A percentile compares a stretch with the other conserved stretches of the same genome.
Evolutionary conservation across 2,329 filamentous ascomycete species (phyloP).

Genomic region (Phaeosphaeriaceae sp.): DNA sequence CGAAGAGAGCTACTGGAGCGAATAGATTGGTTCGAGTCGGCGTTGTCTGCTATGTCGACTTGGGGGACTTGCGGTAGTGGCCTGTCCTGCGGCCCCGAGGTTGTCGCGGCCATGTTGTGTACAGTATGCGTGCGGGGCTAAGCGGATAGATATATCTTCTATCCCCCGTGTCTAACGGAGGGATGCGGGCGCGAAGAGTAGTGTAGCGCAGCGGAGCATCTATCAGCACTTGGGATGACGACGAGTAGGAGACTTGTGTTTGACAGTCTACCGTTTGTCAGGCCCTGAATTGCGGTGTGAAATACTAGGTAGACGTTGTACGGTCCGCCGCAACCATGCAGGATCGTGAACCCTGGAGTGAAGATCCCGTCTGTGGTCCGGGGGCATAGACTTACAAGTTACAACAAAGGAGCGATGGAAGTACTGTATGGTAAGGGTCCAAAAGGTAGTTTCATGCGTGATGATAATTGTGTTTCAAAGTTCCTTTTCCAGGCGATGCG

Average conservation of each 20-base stretch:
- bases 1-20: constrained; percentile 32
- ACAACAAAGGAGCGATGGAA: constrained; percentile 12
- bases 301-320: constrained; percentile 8
- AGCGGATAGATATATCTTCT: neutral
- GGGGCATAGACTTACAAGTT: constrained; percentile 26
- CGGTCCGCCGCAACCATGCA: constrained; percentile 17
- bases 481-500: constrained; percentile 1
- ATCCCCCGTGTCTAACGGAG: neutral
- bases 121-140: neutral
- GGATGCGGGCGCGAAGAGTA: neutral
- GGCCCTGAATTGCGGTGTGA: constrained; percentile 17
- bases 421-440: constrained; percentile 6
- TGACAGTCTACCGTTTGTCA: constrained; percentile 16
- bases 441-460: constrained; percentile 1
- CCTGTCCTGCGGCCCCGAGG: constrained; percentile 27
- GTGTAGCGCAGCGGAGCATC: neutral
- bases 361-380: constrained; percentile 15
- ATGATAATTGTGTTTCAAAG: constrained; percentile 1
- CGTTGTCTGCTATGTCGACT: constrained; percentile 13
- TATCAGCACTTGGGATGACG: constrained; percentile 3
- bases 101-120: constrained; percentile 37
- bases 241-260: neutral
- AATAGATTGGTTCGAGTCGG: constrained; percentile 19
- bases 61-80: constrained; percentile 37
- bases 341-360: constrained; percentile 25